phyloP scores from a whole-genome alignment of 352 stramenopile genomes.

The Pythium guiyangense region DNA sequence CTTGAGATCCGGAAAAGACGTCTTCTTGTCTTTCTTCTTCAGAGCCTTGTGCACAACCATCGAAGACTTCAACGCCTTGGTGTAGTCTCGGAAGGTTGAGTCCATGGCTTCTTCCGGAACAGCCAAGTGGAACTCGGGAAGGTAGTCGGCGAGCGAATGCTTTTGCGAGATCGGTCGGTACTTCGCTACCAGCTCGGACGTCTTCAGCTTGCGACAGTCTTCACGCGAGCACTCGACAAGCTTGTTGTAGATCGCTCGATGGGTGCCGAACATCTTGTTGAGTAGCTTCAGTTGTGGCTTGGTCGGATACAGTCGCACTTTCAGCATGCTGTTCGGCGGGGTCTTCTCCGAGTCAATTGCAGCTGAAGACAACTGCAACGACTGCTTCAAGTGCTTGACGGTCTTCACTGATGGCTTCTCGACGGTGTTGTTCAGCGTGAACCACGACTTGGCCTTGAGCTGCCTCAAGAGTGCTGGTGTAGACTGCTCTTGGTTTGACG shows the following conservation, averaged over 20 bases:
- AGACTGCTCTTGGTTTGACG: slow-evolving; percentile 5
- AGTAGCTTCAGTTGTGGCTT: slow-evolving; percentile 1
- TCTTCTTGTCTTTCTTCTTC: slow-evolving; percentile 8
- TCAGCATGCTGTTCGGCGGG: slow-evolving; percentile 1
- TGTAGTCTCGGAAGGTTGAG: slow-evolving; percentile 12
- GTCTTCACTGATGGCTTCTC: background rate
- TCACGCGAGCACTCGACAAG: slow-evolving; percentile 4
- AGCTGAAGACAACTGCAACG: no score
- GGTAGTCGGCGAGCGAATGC: slow-evolving; percentile 6
- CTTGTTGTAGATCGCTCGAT: slow-evolving; percentile 21
- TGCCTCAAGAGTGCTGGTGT: background rate
- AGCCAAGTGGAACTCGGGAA: slow-evolving; percentile 10
- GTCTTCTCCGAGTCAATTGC: background rate
- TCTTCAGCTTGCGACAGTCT: slow-evolving; percentile 3
- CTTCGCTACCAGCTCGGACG: slow-evolving; percentile 7
- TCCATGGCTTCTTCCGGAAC: slow-evolving; percentile 9
- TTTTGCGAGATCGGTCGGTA: slow-evolving; percentile 12
- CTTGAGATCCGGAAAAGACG: slow-evolving; percentile 5
- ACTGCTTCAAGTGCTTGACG: background rate
- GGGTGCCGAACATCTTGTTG: slow-evolving; percentile 14
- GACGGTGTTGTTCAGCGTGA: slow-evolving; percentile 6
- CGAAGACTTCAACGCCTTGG: slow-evolving; percentile 11
- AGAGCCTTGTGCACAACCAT: slow-evolving; percentile 1
- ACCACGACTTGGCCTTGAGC: slow-evolving; percentile 6
- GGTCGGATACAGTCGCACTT: slow-evolving; percentile 3